These are phyloP conservation scores for Cyphellophora attinorum DNA, from an alignment of 2,329 filamentous ascomycete species.

Conservation along the genomic window DNA sequence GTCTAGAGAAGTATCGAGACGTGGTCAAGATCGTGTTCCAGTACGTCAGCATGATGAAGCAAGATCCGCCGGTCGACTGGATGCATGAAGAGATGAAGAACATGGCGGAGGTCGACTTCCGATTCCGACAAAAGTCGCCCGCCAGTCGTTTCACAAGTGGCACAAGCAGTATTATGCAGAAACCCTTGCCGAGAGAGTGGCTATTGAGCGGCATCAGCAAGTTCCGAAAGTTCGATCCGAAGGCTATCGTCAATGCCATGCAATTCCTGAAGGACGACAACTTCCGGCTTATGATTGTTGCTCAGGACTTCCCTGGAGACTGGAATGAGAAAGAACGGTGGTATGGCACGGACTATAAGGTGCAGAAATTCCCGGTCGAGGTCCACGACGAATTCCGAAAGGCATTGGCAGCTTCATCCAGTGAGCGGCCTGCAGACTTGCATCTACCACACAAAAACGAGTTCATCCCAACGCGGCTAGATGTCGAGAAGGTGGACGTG, in stretches of 20 bases:
- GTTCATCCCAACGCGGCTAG: slow-evolving; percentile 86
- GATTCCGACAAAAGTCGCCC: slow-evolving; percentile 85
- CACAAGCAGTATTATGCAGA: slow-evolving; percentile 83
- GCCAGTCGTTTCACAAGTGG: slow-evolving; percentile 83
- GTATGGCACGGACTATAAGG: slow-evolving; percentile 92
- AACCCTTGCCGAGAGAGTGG: slow-evolving; percentile 75
- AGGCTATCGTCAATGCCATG: slow-evolving; percentile 65
- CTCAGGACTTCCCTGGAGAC: slow-evolving; percentile 69
- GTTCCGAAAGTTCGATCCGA: slow-evolving; percentile 69
- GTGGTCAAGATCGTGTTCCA: slow-evolving; percentile 79
- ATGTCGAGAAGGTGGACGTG: slow-evolving; percentile 92
- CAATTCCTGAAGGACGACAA: slow-evolving; percentile 75
- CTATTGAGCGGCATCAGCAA: slow-evolving; percentile 71
- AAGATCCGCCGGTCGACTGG: slow-evolving; percentile 77
- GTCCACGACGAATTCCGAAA: slow-evolving; percentile 62
- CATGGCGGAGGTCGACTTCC: slow-evolving; percentile 87
- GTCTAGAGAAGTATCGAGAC: slow-evolving; percentile 70
- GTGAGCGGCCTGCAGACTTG: slow-evolving; percentile 57
- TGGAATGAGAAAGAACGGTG: slow-evolving; percentile 90
- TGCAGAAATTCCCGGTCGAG: slow-evolving; percentile 67
- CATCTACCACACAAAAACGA: slow-evolving; percentile 89
- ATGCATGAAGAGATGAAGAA: slow-evolving; percentile 87
- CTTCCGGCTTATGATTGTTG: slow-evolving; percentile 74
- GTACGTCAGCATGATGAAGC: slow-evolving; percentile 78
- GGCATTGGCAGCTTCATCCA: slow-evolving; percentile 49